Base-by-base conservation (phyloP, 1,284 basidiomycete genomes). In the Cerrena zonata region DNA sequence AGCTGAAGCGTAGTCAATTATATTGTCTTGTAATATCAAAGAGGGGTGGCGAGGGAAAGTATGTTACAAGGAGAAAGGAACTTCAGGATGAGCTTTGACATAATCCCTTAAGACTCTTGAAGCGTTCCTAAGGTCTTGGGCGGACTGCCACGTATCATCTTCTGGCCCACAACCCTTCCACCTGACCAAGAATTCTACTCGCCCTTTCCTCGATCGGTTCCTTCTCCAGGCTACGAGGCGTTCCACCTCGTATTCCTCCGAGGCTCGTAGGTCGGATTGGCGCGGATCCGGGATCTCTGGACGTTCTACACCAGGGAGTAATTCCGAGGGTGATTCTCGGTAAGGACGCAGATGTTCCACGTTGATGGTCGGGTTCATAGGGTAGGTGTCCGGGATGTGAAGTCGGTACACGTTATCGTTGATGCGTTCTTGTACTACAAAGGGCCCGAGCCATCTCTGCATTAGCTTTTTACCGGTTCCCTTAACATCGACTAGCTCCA, bases 391-490 rank as follows among this genome's bases (percentile, higher is more conserved):
- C 0, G 61, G 62, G n/a, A 71, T 36, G 10, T 58, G 37, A 1
- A 72, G 45, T 0, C 58, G 49, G 45, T 69, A 69, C 1, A 65
- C 58, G 0, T 58, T 36, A 0, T 58, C 57, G 23, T 58, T 65
- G 5, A 72, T 50, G 12, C 55, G 48, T 41, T 68, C 56, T 7
- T 59, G 43, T 0, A 71, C 53, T 38, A 61, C 59, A 51, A 70
- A 72, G 0, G 69, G 70, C 5, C 70, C 69, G 0, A 67, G 58
- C 7, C 52, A 52, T 0, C 62, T 38, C n/a, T 63, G 60, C 0
- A 66, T 54, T 2, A 72, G 53, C 48, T 72, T 71, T 3, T 38
- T 44, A 4, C 67, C 67, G 26, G 57, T 55, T 2, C 67, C 63
- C 54, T 64, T 55, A n/a, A 45, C 19, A 39, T 66, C 52, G 0